phyloP scores from a whole-genome alignment of 805 yeast genomes.

The Suhomyces prunicola region DNA sequence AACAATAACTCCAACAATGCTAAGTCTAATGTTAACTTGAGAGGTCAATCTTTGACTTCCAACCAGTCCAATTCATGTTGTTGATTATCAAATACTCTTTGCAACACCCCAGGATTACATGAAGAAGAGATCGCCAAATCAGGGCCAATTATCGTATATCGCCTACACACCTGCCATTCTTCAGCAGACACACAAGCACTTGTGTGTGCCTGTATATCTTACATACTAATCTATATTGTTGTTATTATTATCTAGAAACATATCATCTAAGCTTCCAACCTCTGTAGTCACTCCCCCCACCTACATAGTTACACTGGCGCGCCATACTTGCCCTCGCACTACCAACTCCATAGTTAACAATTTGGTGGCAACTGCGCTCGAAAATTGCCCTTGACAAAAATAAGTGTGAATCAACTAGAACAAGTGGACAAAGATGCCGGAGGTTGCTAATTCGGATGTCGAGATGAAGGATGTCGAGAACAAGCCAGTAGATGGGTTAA shows the following conservation, averaged over 20 bases:
- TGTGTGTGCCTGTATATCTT: not conserved
- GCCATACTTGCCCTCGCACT: not conserved
- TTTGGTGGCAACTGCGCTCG: constrained; percentile 4
- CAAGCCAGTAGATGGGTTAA: constrained; percentile 3
- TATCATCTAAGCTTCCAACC: not conserved
- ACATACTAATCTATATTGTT: not conserved
- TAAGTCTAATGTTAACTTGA: constrained; percentile 67
- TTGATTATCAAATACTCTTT: constrained; percentile 15
- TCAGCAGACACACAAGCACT: not conserved
- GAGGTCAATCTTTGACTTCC: constrained; percentile 57
- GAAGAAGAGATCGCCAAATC: not conserved
- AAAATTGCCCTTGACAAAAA: constrained; percentile 3
- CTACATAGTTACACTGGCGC: not conserved
- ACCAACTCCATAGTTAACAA: not conserved
- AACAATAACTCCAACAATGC: constrained; percentile 31
- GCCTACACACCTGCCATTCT: not conserved
- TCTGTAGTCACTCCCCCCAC: not conserved
- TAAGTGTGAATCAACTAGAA: not conserved
- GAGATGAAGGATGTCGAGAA: constrained; percentile 19
- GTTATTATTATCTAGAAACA: not conserved
- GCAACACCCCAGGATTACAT: not conserved
- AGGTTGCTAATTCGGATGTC: constrained; percentile 11
- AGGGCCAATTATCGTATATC: not conserved
- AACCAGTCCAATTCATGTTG: constrained; percentile 41
- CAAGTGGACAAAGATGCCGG: constrained; percentile 1